These are phyloP conservation scores for Babesia bigemina DNA, from an alignment of 169 alveolate species.

Conservation along the genomic window DNA sequence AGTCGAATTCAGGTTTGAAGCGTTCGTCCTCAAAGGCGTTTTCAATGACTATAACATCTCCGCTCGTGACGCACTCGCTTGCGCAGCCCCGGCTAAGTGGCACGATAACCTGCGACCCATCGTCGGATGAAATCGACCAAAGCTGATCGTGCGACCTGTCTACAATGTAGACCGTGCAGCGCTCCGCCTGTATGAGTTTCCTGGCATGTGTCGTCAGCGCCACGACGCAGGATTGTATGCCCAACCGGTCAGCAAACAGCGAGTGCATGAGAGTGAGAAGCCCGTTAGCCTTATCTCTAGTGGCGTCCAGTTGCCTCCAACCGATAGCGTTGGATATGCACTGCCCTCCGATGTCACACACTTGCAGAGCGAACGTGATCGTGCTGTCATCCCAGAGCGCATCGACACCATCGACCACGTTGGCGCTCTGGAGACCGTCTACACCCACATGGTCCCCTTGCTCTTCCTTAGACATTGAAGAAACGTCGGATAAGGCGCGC, in stretches of 20 bases:
- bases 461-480: background rate
- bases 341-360: constrained; percentile 62
- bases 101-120: constrained; percentile 52
- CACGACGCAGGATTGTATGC: constrained; percentile 66
- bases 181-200: constrained; percentile 66
- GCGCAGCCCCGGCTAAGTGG: constrained; percentile 58
- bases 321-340: constrained; percentile 51
- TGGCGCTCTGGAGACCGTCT: background rate
- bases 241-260: constrained; percentile 59
- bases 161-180: constrained; percentile 68
- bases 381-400: constrained; percentile 33
- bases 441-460: background rate
- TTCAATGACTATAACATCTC: constrained; percentile 51
- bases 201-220: constrained; percentile 69
- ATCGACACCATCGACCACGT: background rate
- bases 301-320: constrained; percentile 54
- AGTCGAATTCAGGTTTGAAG: constrained; percentile 34
- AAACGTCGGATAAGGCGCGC: background rate
- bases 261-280: constrained; percentile 70
- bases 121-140: constrained; percentile 69
- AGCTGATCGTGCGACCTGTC: constrained; percentile 62
- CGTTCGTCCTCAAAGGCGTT: constrained; percentile 52
- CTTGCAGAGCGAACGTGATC: constrained; percentile 38
- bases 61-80: constrained; percentile 40
- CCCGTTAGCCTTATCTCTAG: constrained; percentile 56